Evolutionary conservation across 768 basidiomycete species (phyloP), one percentile per base, ranked within the genome.

Genomic region (Leccinellum luteum): DNA sequence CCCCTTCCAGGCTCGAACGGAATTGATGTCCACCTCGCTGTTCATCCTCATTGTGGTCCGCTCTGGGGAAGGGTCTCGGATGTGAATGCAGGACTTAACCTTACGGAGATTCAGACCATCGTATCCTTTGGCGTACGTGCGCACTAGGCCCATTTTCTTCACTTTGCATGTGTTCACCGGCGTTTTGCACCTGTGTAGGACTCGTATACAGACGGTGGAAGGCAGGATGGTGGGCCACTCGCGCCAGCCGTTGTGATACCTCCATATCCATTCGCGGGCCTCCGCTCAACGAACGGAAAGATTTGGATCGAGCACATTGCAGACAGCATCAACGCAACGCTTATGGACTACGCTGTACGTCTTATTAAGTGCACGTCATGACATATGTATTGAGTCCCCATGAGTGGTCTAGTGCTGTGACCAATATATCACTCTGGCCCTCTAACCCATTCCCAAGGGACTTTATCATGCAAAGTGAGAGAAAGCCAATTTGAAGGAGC

Each of bases 261-360:
- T n/a, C 79, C 81, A 0, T 70, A 73, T 58, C 73, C 81, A 0
- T 69, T 69, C 23, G 82, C 82, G 7, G 83, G 82, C 0, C 81
- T 79, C 19, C 74, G 83, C 17, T 73, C 75, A 7, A 80, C 79
- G 19, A 81, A 84, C 59, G 83, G 83, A 9, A 68, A 66, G 27
- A 61, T 82, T 23, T 84, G 83, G 82, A 68, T 77, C 7, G 81
- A 84, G 58, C 55, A 77, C 50, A 67, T 84, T 3, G 80, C 81
- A 0, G 65, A 70, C 27, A 67, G 62, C 25, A 64, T 74, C 23
- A 67, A 73, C 9, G 80, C 80, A 3, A 74, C 60, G 1, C 58
- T 83, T 31, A 79, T 75, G 66, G 80, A 81, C 62, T 84, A 81
- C 38, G 80, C 83, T 7, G 83, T 82, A 56, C 17, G 78, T 61